Base-by-base conservation (phyloP, 1,284 basidiomycete genomes). In the Athelia psychrophila region DNA sequence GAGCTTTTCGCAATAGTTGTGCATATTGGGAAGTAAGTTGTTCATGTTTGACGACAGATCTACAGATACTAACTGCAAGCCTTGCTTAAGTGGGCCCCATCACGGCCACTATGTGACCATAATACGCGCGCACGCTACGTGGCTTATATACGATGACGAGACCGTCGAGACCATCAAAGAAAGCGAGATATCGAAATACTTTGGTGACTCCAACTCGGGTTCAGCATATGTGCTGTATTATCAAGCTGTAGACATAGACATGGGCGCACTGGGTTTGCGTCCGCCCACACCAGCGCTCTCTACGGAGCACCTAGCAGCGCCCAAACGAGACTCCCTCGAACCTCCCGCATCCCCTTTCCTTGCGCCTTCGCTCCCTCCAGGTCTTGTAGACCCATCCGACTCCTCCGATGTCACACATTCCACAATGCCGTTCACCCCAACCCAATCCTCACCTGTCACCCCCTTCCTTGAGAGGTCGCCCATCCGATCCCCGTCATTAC, bases 71-170 rank as follows among this genome's bases (percentile, higher is more conserved):
- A 50, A 52, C 58, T 27, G 52, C 58, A 47, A 47, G 58, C 45
- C 51, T 57, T 51, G 52, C 50, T 47, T 54, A 47, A 96, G 93
- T 60, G 95, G 95, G 2, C 93, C 94, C 18, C 89, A 97, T 63
- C 96, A 98, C 64, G 96, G 96, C 0, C 96, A 99, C 75, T 99
- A 99, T 68, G 87, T 99, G 56, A 92, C 95, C 55, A 88, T 98
- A 59, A 87, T 98, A 67, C 93, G 92, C 66, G 91, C 93, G 2
- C 77, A 80, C 55, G 89, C 87, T 30, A 74, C 80, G 32, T 99
- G 96, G 96, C 79, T 94, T 51, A 79, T 97, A 49, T 99, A 98
- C 64, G 97, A 99, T 71, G 97, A 99, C 68, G 93, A 97, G 61
- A 89, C 83, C 50, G 93, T 98, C 49, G 88, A 88, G 44, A 76